phyloP scores from a whole-genome alignment of 768 basidiomycete species.

The Lyophyllum atratum region DNA sequence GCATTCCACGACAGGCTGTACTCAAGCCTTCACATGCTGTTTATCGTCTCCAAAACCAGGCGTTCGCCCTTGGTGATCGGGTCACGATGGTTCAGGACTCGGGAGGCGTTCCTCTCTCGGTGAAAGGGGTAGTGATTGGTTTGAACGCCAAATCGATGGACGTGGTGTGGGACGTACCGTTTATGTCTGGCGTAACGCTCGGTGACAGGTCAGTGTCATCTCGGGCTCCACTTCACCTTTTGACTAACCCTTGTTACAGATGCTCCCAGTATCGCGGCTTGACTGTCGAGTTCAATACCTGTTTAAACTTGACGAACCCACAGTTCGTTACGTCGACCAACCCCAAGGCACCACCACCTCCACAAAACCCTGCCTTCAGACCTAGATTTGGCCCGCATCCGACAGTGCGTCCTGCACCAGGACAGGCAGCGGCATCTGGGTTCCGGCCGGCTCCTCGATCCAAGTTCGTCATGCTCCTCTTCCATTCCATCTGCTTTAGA shows the following conservation, averaged over 20 bases:
- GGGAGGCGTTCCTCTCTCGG: slow-evolving; percentile 86
- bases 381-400: slow-evolving; percentile 71
- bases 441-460: slow-evolving; percentile 57
- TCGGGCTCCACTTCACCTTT: too few species aligned
- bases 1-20: slow-evolving; percentile 89
- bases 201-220: slow-evolving; percentile 63
- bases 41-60: slow-evolving; percentile 88
- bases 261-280: slow-evolving; percentile 94
- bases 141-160: slow-evolving; percentile 88
- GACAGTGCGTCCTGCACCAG: slow-evolving; percentile 52
- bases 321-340: slow-evolving; percentile 84
- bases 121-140: slow-evolving; percentile 93
- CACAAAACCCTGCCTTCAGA: slow-evolving; percentile 56
- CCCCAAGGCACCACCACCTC: slow-evolving; percentile 54
- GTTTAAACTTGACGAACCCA: slow-evolving; percentile 83
- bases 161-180: slow-evolving; percentile 93
- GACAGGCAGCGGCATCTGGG: slow-evolving; percentile 57
- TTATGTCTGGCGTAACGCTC: slow-evolving; percentile 90
- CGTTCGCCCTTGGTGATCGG: slow-evolving; percentile 86
- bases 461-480: slow-evolving; percentile 28
- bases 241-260: slow-evolving; percentile 37
- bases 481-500: neutral
- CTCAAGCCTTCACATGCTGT: slow-evolving; percentile 90
- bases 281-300: slow-evolving; percentile 82
- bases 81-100: slow-evolving; percentile 97